Evolutionary conservation across 2,329 filamentous ascomycete genomes (phyloP).

Genomic region (Furcasterigmium sp.): DNA sequence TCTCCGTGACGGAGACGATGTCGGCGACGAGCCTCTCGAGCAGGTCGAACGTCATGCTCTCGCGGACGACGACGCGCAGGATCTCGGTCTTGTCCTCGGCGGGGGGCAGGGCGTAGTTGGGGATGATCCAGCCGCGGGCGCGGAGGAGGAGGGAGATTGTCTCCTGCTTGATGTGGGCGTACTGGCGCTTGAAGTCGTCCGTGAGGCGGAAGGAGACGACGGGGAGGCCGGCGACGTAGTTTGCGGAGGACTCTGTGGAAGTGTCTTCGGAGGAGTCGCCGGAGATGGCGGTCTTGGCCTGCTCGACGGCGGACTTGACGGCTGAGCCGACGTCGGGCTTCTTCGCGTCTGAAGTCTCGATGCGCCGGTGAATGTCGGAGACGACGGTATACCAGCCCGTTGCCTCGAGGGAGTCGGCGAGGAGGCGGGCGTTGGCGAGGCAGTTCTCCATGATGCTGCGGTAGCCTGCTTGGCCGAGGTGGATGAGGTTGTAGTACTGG

Average conservation of each 20-base stretch:
- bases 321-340: constrained; percentile 30
- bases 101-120: constrained; percentile 64
- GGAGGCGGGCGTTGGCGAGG: constrained; percentile 56
- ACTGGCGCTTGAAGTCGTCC: constrained; percentile 55
- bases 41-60: constrained; percentile 64
- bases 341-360: too few species aligned
- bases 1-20: constrained; percentile 55
- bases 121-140: constrained; percentile 66
- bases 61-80: constrained; percentile 60
- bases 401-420: constrained; percentile 58
- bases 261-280: not conserved
- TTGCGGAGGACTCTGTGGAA: constrained; percentile 50
- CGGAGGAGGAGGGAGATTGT: constrained; percentile 57
- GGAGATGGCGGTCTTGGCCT: constrained; percentile 32
- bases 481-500: constrained; percentile 70
- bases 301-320: constrained; percentile 18
- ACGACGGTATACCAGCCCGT: constrained; percentile 63
- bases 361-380: constrained; percentile 59
- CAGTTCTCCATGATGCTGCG: constrained; percentile 61
- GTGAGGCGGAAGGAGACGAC: constrained; percentile 63
- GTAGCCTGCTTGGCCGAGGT: constrained; percentile 63
- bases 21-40: constrained; percentile 59
- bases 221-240: constrained; percentile 60
- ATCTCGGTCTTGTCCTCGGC: constrained; percentile 59
- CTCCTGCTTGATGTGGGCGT: constrained; percentile 59